Evolutionary conservation across 2,329 filamentous ascomycete species (phyloP).

Genomic region (Metarhizium humberi): DNA sequence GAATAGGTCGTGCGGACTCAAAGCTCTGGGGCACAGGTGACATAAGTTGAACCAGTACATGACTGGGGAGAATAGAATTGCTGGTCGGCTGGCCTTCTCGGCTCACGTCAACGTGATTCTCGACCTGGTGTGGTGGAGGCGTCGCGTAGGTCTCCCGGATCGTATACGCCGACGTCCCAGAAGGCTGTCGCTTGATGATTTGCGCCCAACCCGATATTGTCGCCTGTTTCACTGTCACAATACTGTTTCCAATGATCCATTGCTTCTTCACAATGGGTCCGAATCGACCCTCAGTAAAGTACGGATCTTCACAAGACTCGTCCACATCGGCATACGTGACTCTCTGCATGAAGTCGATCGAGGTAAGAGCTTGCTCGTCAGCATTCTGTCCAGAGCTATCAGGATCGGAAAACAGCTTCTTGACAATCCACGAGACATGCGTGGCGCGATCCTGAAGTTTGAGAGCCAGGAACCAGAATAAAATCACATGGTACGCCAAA

Average conservation of each 20-base stretch:
- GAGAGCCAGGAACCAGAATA: constrained; percentile 92
- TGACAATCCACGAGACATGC: constrained; percentile 84
- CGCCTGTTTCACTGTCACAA: constrained; percentile 66
- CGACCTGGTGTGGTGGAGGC: constrained; percentile 46
- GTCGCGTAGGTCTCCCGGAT: constrained; percentile 51
- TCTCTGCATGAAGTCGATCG: constrained; percentile 89
- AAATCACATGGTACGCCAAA: constrained; percentile 87
- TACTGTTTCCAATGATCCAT: constrained; percentile 65
- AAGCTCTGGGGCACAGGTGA: constrained; percentile 50
- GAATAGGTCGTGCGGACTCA: constrained; percentile 59
- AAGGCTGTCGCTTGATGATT: constrained; percentile 62
- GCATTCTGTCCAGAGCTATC: constrained; percentile 60
- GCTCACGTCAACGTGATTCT: constrained; percentile 35
- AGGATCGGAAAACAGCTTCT: constrained; percentile 71
- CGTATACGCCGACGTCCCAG: constrained; percentile 52
- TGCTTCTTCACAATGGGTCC: constrained; percentile 57
- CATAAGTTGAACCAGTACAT: constrained; percentile 61
- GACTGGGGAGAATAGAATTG: constrained; percentile 60
- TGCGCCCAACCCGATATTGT: constrained; percentile 58
- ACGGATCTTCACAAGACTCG: constrained; percentile 57
- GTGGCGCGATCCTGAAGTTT: constrained; percentile 75
- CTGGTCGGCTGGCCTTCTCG: constrained; percentile 43
- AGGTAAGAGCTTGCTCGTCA: constrained; percentile 89
- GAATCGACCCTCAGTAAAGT: constrained; percentile 56
- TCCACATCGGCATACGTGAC: constrained; percentile 79